A percentile compares a stretch with the other conserved stretches of the same genome.
These are phyloP conservation scores for Datura wrightii DNA, from an alignment of 257 asterid genomes.

Conservation along the genomic window DNA sequence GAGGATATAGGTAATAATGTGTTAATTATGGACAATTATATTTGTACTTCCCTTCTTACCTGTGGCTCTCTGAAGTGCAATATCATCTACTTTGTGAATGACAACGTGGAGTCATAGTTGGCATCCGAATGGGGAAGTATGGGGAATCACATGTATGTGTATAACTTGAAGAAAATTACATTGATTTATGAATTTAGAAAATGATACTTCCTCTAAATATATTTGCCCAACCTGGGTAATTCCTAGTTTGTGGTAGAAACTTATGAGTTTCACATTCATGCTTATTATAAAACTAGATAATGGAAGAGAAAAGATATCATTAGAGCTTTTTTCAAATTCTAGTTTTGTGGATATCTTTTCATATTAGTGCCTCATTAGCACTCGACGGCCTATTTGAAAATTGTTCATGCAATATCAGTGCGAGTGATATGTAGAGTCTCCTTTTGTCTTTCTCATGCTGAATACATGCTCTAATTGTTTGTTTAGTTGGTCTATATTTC, in stretches of 20 bases:
- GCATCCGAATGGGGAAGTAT: background rate
- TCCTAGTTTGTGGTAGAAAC: slow-evolving; percentile 26
- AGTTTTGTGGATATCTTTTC: too few species aligned
- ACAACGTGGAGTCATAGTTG: slow-evolving; percentile 28
- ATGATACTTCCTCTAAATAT: slow-evolving; percentile 31
- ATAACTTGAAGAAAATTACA: slow-evolving; percentile 23
- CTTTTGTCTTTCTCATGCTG: too few species aligned
- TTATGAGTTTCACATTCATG: too few species aligned
- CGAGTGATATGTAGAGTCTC: too few species aligned
- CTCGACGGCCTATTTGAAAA: too few species aligned
- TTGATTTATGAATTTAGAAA: slow-evolving; percentile 26
- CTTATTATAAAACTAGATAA: too few species aligned
- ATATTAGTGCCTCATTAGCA: too few species aligned
- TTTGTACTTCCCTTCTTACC: slow-evolving; percentile 32
- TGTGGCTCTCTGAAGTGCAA: slow-evolving; percentile 34
- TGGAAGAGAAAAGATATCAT: too few species aligned
- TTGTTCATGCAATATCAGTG: too few species aligned
- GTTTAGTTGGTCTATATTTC: too few species aligned
- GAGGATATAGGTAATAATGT: slow-evolving; percentile 23
- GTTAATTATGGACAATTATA: slow-evolving; percentile 41
- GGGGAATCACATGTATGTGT: slow-evolving; percentile 33
- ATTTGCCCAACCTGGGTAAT: slow-evolving; percentile 36
- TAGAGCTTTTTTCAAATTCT: too few species aligned
- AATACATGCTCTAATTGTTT: too few species aligned
- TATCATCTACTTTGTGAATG: slow-evolving; percentile 40